Evolutionary conservation across 768 basidiomycete species (phyloP).

Genomic region (Panus rudis): DNA sequence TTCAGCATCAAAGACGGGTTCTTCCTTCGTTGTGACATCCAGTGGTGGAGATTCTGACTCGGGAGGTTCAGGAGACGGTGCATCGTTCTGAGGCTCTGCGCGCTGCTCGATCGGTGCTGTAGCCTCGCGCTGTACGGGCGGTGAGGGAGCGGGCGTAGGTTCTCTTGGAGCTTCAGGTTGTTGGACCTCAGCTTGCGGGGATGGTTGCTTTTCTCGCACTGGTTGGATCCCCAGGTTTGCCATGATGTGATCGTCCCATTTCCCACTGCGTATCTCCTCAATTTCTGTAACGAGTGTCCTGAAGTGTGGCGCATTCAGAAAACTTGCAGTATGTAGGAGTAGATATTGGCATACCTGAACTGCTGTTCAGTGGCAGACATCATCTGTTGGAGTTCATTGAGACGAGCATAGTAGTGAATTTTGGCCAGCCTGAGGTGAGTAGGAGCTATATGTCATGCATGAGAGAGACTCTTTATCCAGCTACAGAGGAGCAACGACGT

Average conservation of each 20-base stretch:
- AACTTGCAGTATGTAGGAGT: not conserved
- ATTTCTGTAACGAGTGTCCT: conserved; percentile 71
- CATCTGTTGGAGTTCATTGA: conserved; percentile 63
- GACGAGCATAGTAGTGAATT: conserved; percentile 61
- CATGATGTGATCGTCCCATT: conserved; percentile 50
- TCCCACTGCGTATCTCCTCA: conserved; percentile 63
- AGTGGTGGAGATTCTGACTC: not conserved
- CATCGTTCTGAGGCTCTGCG: not conserved
- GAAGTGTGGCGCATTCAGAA: not conserved
- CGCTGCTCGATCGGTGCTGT: too few relatives aligned
- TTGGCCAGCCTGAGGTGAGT: conserved; percentile 52
- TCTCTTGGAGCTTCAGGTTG: too few relatives aligned
- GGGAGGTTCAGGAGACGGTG: not conserved
- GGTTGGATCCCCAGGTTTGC: conserved; percentile 22
- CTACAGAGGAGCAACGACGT: not conserved
- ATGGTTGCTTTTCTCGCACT: not conserved
- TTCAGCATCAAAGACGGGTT: not conserved
- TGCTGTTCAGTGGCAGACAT: conserved; percentile 68
- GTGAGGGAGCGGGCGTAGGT: too few relatives aligned
- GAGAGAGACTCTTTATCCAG: not conserved
- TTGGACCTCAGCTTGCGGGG: not conserved
- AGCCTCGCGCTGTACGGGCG: not conserved
- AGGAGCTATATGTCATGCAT: not conserved
- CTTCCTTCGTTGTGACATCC: not conserved
- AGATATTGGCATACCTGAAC: conserved; percentile 53